A percentile compares a stretch with the other conserved stretches of the same genome.
Conservation (phyloP, 1,139 yeast species). For the Nakaseomyces nivariensis region DNA sequence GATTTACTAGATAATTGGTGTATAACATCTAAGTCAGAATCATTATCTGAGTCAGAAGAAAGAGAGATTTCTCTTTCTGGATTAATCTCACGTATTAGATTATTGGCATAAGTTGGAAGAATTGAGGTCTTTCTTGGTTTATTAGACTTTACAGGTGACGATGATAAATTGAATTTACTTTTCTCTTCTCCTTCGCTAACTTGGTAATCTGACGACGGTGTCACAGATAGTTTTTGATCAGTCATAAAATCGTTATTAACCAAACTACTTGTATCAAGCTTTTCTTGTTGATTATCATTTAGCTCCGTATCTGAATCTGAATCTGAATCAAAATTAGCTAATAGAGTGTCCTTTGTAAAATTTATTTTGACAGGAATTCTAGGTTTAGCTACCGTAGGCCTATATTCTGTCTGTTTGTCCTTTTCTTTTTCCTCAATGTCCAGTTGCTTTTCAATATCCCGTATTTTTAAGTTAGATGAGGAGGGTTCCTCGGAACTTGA, state of each 20-base stretch:
- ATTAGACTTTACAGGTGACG: background rate
- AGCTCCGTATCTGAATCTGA: background rate
- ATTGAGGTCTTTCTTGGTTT: slow-evolving; percentile 1
- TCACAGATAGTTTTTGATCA: background rate
- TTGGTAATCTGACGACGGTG: slow-evolving; percentile 1
- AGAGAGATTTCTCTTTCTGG: slow-evolving; percentile 11
- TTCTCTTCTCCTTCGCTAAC: background rate
- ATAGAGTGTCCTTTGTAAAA: slow-evolving; percentile 15
- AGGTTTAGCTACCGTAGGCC: background rate
- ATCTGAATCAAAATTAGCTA: slow-evolving; percentile 15
- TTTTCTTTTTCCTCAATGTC: slow-evolving; percentile 6
- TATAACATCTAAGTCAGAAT: background rate
- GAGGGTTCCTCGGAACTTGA: background rate
- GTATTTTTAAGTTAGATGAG: slow-evolving; percentile 9
- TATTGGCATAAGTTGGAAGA: slow-evolving; percentile 16
- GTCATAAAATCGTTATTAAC: background rate
- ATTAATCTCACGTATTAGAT: slow-evolving; percentile 11
- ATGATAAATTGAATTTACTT: background rate
- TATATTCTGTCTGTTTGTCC: slow-evolving; percentile 9
- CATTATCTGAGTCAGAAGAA: slow-evolving; percentile 12
- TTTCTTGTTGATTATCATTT: background rate
- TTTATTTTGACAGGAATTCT: slow-evolving; percentile 3
- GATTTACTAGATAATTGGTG: slow-evolving; percentile 15
- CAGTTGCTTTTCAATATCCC: slow-evolving; percentile 13
- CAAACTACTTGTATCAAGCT: background rate